Evolutionary conservation across 768 basidiomycete genomes (phyloP), one percentile per base, ranked within the genome.

Genomic region (Tulasnella sp.): DNA sequence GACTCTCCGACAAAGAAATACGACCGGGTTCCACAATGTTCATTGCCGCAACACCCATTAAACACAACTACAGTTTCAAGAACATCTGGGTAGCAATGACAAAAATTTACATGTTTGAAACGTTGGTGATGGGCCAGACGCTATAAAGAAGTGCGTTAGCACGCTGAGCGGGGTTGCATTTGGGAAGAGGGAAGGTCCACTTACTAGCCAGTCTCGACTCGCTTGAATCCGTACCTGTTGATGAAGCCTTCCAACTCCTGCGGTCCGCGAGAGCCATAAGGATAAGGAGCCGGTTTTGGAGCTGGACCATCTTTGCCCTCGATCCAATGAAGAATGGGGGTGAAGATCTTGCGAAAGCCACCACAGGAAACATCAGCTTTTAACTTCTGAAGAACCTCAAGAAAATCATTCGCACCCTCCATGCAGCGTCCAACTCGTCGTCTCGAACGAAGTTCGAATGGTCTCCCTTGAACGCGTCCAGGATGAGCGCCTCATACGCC

Each of bases 361-460:
- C 20, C 40, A 48, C 10, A 11, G 7, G 15, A 73, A 32, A 46
- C 32, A 75, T 78, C 46, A 74, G 73, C 42, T n/a, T 39, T 77
- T 20, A 26, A 71, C 7, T 26, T 40, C 40, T 26, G n/a, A 20
- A 70, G 26, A 40, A n/a, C 67, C 44, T 32, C 5, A 13, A 71
- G 35, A 39, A 7, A 23, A 4, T 3, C 57, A 35, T 75, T 84
- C 88, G 70, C 72, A 93, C 94, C 91, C 97, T 98, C 97, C 97
- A 99, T 2, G 97, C 98, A 74, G 92, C 91, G 82, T 98, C 97
- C 81, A 99, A 88, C 85, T 99, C 97, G 84, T 99, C 97, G 84
- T 98, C 90, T 80, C 97, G 91, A 78, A 99, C 97, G 87, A 99
- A 99, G 87, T 99, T 99, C 37, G 95, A 97, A 85, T 98, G 96